Conservation (phyloP, 345 rosid genomes). For the Melaleuca quinquenervia region DNA sequence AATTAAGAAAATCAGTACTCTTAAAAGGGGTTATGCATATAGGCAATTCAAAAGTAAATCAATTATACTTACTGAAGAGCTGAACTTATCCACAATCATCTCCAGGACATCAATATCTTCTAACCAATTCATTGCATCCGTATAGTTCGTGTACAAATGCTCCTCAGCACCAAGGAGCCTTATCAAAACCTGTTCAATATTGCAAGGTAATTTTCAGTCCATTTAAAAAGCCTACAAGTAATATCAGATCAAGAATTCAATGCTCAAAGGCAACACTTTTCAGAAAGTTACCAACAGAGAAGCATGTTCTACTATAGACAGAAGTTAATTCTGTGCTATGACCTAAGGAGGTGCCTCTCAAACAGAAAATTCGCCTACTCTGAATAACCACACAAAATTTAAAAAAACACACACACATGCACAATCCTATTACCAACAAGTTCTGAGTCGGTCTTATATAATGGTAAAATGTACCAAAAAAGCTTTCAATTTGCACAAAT, state of each 20-base stretch:
- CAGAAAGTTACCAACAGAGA: not conserved
- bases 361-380: not conserved
- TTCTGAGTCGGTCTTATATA: not conserved
- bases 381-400: not conserved
- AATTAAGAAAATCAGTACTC: not conserved
- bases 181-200: constrained; percentile 52
- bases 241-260: not conserved
- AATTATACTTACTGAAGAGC: constrained; percentile 65
- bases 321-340: not conserved
- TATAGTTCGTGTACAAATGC: constrained; percentile 61
- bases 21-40: not conserved
- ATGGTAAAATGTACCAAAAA: not conserved
- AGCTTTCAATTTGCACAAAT: not conserved
- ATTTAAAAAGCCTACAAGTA: not conserved
- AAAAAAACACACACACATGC: not conserved
- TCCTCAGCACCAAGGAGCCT: constrained; percentile 89
- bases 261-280: not conserved
- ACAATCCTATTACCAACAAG: not conserved
- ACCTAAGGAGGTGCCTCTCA: not conserved
- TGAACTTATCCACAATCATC: constrained; percentile 86
- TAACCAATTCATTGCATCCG: constrained; percentile 77
- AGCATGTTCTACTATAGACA: not conserved
- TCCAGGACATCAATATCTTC: constrained; percentile 77
- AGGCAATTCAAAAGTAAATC: not conserved
- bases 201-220: not conserved